These are phyloP conservation scores for Stentor roeselii DNA, from an alignment of 73 alveolate species.

Conservation along the genomic window DNA sequence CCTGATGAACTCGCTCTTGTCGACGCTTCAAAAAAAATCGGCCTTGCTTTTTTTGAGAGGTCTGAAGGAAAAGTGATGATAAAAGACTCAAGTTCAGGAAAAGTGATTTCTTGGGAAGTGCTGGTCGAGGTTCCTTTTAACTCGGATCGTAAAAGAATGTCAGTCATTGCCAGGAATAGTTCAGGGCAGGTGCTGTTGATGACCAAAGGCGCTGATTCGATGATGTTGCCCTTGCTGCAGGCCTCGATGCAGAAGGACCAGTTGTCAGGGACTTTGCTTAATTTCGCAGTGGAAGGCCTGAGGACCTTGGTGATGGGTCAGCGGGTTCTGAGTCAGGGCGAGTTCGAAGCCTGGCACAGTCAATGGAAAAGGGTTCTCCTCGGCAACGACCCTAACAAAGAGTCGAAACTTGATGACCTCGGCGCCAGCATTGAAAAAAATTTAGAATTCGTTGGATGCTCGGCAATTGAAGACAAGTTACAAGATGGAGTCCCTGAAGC, in stretches of 20 bases:
- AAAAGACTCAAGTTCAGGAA: constrained; percentile 30
- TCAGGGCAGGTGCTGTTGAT: constrained; percentile 67
- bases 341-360: constrained; percentile 59
- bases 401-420: constrained; percentile 42
- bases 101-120: constrained; percentile 52
- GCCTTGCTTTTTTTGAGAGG: constrained; percentile 57
- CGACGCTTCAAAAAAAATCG: constrained; percentile 84
- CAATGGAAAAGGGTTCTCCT: constrained; percentile 43
- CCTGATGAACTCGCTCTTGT: constrained; percentile 96
- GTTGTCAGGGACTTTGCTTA: constrained; percentile 38
- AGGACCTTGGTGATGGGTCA: constrained; percentile 89
- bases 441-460: constrained; percentile 82
- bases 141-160: constrained; percentile 68
- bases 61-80: constrained; percentile 40
- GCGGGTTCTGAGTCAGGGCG: constrained; percentile 47
- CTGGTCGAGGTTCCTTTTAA: constrained; percentile 77
- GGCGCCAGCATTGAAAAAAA: constrained; percentile 79
- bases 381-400: constrained; percentile 33
- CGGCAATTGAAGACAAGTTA: constrained; percentile 95
- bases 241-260: constrained; percentile 38
- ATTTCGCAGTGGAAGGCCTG: constrained; percentile 88
- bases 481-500: constrained; percentile 93
- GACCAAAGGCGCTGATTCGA: constrained; percentile 80
- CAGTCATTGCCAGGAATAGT: constrained; percentile 46
- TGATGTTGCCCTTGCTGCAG: constrained; percentile 48